A percentile compares a stretch with the other conserved stretches of the same genome.
Evolutionary conservation across 1,284 basidiomycete genomes (phyloP).

Genomic region (Leucoagaricus sp.): DNA sequence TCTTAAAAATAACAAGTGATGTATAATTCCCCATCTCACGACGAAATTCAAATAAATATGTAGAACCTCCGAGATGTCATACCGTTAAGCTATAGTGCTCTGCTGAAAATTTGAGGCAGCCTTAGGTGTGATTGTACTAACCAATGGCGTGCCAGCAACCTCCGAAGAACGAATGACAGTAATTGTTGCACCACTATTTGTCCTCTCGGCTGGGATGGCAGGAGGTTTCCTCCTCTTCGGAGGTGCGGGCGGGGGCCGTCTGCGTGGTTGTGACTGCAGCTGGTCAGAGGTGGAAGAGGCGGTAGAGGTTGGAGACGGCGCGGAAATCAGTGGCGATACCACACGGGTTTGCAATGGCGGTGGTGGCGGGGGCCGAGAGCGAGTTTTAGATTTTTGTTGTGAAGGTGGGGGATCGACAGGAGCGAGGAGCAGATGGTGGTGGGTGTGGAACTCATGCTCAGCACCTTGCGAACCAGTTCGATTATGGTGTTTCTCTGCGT

Average conservation of each 20-base stretch:
- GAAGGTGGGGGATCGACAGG: slow-evolving; percentile 11
- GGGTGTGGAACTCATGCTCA: slow-evolving; percentile 21
- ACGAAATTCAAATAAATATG: not conserved
- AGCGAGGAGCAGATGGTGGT: slow-evolving; percentile 20
- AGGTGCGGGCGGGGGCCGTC: slow-evolving; percentile 18
- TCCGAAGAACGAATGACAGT: slow-evolving; percentile 17
- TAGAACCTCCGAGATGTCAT: not conserved
- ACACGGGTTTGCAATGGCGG: slow-evolving; percentile 9
- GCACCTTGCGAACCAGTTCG: slow-evolving; percentile 14
- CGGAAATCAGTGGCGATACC: slow-evolving; percentile 1
- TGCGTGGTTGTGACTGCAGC: not conserved
- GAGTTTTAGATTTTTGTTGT: not conserved
- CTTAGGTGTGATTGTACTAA: not conserved
- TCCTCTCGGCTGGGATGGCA: slow-evolving; percentile 12
- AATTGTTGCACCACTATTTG: slow-evolving; percentile 15
- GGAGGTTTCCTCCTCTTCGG: slow-evolving; percentile 17
- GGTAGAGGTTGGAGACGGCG: slow-evolving; percentile 13
- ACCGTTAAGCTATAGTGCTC: not conserved
- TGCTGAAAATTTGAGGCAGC: slow-evolving; percentile 1
- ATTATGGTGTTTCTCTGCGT: slow-evolving; percentile 21
- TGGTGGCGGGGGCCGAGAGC: slow-evolving; percentile 3
- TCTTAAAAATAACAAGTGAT: not conserved
- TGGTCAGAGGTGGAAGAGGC: slow-evolving; percentile 7
- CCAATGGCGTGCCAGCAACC: slow-evolving; percentile 2
- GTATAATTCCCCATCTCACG: not conserved